Conservation (phyloP, 305 asterid genomes). For the Stenogyne calaminthoides region DNA sequence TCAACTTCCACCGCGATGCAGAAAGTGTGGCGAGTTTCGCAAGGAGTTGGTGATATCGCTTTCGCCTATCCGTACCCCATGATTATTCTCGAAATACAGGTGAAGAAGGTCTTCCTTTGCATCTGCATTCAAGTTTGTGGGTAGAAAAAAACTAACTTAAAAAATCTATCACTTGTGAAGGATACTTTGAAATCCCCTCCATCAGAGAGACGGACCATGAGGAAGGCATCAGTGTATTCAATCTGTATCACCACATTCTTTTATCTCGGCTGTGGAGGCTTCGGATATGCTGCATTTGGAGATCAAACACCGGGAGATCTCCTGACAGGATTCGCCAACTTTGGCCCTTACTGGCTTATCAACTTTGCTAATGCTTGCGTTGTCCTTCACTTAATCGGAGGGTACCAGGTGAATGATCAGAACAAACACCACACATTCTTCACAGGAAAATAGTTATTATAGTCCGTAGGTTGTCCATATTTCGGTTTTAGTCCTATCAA, state of each 20-base stretch:
- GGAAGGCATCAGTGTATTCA: conserved; percentile 59
- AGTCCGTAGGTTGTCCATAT: no score
- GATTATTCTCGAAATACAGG: conserved; percentile 76
- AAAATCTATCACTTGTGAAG: conserved; percentile 31
- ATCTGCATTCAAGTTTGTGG: not conserved
- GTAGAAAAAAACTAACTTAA: not conserved
- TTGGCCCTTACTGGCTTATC: conserved; percentile 69
- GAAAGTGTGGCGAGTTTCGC: conserved; percentile 66
- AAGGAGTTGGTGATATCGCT: conserved; percentile 70
- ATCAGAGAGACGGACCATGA: conserved; percentile 63
- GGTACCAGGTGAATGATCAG: conserved; percentile 59
- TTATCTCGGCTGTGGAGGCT: conserved; percentile 66
- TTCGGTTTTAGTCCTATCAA: no score
- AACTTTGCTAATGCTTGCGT: conserved; percentile 69
- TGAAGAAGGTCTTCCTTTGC: conserved; percentile 8
- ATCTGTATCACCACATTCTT: conserved; percentile 61
- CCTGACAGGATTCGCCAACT: conserved; percentile 62
- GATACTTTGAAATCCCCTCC: conserved; percentile 82
- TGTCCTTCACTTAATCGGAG: conserved; percentile 72
- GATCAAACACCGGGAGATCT: conserved; percentile 72
- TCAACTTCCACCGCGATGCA: conserved; percentile 39
- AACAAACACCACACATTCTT: no score
- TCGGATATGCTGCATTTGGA: conserved; percentile 84
- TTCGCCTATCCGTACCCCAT: conserved; percentile 72
- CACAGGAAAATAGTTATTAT: no score